phyloP scores from a whole-genome alignment of 768 basidiomycete species.

The Daedalea quercina region DNA sequence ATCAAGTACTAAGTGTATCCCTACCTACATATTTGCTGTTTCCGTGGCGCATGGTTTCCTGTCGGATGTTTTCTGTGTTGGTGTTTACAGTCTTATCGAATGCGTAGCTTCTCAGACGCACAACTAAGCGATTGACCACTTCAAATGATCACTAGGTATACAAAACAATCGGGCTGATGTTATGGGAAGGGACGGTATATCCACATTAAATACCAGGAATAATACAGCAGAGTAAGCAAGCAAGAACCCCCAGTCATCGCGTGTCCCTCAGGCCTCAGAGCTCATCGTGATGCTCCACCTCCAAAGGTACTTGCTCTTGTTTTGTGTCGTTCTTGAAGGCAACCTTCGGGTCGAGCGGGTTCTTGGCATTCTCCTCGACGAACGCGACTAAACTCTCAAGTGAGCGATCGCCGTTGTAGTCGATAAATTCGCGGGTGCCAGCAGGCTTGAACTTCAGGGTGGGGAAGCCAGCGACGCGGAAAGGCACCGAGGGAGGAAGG shows the following conservation, averaged over 20 bases:
- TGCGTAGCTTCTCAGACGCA: neutral
- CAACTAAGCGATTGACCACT: too few relatives aligned
- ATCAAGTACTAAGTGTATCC: constrained; percentile 47
- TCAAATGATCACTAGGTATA: too few relatives aligned
- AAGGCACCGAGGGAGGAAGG: constrained; percentile 79
- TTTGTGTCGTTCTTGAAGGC: constrained; percentile 17
- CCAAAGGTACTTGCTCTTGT: constrained; percentile 15
- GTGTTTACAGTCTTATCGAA: neutral
- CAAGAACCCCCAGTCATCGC: neutral
- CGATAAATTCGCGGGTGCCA: constrained; percentile 78
- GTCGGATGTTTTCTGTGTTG: constrained; percentile 2
- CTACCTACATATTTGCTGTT: neutral
- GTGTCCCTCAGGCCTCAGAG: constrained; percentile 9
- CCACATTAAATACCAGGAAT: neutral
- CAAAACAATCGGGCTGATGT: too few relatives aligned
- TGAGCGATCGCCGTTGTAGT: constrained; percentile 90
- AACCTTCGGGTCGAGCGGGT: constrained; percentile 44
- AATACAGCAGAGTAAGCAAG: neutral
- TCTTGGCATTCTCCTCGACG: constrained; percentile 75
- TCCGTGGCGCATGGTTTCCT: neutral
- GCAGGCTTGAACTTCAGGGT: constrained; percentile 96
- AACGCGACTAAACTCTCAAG: constrained; percentile 82
- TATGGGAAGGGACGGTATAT: neutral
- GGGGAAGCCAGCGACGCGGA: constrained; percentile 87
- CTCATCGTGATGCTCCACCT: constrained; percentile 22